Evolutionary conservation across 2,329 filamentous ascomycete species (phyloP).

Genomic region (Aspergillus sp.): DNA sequence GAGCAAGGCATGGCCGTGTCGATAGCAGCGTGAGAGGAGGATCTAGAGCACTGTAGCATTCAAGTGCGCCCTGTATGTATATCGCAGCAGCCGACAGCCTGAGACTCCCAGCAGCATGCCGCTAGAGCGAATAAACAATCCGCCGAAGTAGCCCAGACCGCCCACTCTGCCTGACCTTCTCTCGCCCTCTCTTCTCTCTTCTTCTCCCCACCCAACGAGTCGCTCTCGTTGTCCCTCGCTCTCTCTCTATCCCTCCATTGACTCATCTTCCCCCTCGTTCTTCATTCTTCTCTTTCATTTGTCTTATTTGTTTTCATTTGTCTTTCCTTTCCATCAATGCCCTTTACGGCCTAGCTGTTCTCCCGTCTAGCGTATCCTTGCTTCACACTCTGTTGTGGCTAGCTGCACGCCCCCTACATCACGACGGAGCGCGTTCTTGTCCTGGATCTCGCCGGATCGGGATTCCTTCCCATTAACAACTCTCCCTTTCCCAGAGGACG

Average conservation of each 20-base stretch:
- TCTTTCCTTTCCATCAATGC: constrained; percentile 8
- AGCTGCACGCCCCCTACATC: neutral
- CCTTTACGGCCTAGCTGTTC: constrained; percentile 2
- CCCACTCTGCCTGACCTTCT: constrained; percentile 2
- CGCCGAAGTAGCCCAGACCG: no score
- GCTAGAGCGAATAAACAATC: no score
- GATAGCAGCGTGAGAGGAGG: no score
- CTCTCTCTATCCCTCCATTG: neutral
- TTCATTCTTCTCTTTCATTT: constrained; percentile 15
- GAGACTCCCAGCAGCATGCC: no score
- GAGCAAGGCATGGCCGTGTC: no score
- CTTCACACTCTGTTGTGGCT: neutral
- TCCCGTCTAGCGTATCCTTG: neutral
- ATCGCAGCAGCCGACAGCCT: no score
- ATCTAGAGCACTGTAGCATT: no score
- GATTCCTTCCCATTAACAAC: constrained; percentile 6
- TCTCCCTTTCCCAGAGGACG: no score
- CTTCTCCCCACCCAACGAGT: constrained; percentile 1
- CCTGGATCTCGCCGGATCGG: constrained; percentile 7
- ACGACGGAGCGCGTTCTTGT: constrained; percentile 3
- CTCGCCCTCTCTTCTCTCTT: neutral
- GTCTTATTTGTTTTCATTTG: constrained; percentile 15
- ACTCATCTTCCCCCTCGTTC: constrained; percentile 5
- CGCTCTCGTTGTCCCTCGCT: constrained; percentile 1
- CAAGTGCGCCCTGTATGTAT: no score